Base-by-base conservation (phyloP, 371 early-diverging fungal genomes). In the Mucor sp. region DNA sequence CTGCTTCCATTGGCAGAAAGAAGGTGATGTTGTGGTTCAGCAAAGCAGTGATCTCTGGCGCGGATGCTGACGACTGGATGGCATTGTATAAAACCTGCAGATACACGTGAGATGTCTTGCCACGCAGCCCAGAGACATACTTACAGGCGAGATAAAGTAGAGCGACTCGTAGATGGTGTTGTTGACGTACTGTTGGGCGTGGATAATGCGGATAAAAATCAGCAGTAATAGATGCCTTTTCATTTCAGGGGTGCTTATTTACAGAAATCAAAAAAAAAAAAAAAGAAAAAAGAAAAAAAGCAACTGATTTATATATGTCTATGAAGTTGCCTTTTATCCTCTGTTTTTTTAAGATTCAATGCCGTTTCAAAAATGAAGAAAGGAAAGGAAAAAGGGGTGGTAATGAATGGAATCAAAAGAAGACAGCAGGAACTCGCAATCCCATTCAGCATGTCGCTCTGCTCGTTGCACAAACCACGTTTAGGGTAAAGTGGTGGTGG, bases 401-500 rank as follows among this genome's bases (percentile, higher is more conserved):
- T 23, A 48, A 25, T 23, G 25, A 50, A 50, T 50, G 25, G 50
- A 50, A 50, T 23, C 11, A 41, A 63, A 53, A 37, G 41, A 58
- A n/a, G n/a, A n/a, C 27, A 62, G n/a, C 30, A 65, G 33, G 17
- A 58, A 47, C 3, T 19, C 27, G 27, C n/a, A 53, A 25, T 23
- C 56, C 12, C 15, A 56, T 28, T 43, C 41, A 15, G 12, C 39
- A 41, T 19, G 21, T 6, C 6, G 30, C 23, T 28, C 19, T 33
- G 7, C 25, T n/a, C 2, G 68, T 68, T 9, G 17, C 23, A 68
- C 68, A 68, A 58, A 58, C 63, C 68, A 68, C 60, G 69, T 60
- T 65, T 8, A 48, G 25, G 14, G 14, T 44, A 35, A 35, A 35
- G 7, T 60, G 27, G 25, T 61, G 61, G 61, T 58, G 44, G 30